A percentile compares a stretch with the other conserved stretches of the same genome.
Conservation (phyloP, 2,329 filamentous ascomycete species). For the Boeremia lycopersici region DNA sequence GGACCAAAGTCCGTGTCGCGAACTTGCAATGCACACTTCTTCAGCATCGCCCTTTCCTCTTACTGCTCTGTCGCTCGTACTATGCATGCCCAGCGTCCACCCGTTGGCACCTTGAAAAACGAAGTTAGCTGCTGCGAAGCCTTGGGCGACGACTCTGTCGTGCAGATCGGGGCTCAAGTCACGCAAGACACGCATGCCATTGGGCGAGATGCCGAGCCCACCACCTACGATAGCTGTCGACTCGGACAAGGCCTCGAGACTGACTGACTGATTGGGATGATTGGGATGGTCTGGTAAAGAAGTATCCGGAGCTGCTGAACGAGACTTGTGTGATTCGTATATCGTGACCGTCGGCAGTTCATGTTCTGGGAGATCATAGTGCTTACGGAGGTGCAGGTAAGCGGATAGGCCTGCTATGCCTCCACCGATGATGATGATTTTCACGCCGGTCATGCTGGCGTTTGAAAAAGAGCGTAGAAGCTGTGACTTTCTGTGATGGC, state of each 20-base stretch:
- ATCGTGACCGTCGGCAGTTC: slow-evolving; percentile 22
- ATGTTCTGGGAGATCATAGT: slow-evolving; percentile 16
- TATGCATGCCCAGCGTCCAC: slow-evolving; percentile 23
- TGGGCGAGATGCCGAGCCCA: slow-evolving; percentile 37
- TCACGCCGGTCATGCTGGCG: slow-evolving; percentile 9
- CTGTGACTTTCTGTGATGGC: background rate
- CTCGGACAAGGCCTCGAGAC: background rate
- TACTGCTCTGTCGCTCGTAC: slow-evolving; percentile 17
- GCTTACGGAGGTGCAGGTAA: slow-evolving; percentile 36
- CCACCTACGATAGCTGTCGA: slow-evolving; percentile 14
- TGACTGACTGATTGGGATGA: background rate
- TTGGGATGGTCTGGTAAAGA: no score
- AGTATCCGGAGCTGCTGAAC: background rate
- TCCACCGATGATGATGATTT: slow-evolving; percentile 22
- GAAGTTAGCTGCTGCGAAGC: slow-evolving; percentile 26
- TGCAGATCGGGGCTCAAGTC: slow-evolving; percentile 25
- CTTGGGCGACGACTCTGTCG: slow-evolving; percentile 24
- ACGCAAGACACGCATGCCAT: slow-evolving; percentile 32
- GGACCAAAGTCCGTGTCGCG: slow-evolving; percentile 34
- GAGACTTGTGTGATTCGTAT: background rate
- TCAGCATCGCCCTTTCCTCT: slow-evolving; percentile 9
- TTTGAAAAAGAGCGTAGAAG: background rate
- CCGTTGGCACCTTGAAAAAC: slow-evolving; percentile 29
- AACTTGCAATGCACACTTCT: slow-evolving; percentile 25
- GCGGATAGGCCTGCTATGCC: slow-evolving; percentile 21